These are phyloP conservation scores for Trichoderma gracile DNA, from an alignment of 2,329 filamentous ascomycete species.

Conservation along the genomic window DNA sequence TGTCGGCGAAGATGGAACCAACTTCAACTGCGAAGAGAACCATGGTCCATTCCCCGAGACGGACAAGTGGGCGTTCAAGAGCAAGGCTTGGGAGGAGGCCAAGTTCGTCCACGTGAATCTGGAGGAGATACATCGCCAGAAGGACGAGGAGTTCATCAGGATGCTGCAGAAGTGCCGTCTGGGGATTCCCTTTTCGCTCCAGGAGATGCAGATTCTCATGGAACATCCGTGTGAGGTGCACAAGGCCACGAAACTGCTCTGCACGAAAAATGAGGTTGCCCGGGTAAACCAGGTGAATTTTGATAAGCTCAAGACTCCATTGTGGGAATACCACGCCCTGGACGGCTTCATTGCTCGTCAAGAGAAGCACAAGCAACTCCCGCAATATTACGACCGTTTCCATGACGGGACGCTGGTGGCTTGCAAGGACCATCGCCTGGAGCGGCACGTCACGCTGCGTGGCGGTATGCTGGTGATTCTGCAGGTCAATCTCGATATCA, in stretches of 20 bases:
- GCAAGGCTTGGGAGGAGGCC: constrained; percentile 56
- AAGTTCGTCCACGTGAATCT: constrained; percentile 56
- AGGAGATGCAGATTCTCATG: constrained; percentile 14
- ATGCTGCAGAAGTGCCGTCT: constrained; percentile 24
- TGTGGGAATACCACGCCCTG: background rate
- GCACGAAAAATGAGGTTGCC: constrained; percentile 12
- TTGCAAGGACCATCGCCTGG: constrained; percentile 28
- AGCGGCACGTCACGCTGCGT: constrained; percentile 27
- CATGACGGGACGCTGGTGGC: constrained; percentile 26
- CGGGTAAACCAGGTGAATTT: background rate
- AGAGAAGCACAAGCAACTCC: background rate
- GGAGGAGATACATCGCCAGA: constrained; percentile 59
- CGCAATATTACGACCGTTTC: background rate
- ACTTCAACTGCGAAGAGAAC: constrained; percentile 12
- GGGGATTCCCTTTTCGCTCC: constrained; percentile 6
- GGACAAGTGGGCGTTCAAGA: constrained; percentile 65
- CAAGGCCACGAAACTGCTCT: constrained; percentile 20
- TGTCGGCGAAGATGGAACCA: constrained; percentile 28
- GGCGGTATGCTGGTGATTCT: constrained; percentile 32
- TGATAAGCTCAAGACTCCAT: constrained; percentile 9
- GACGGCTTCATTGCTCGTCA: constrained; percentile 8
- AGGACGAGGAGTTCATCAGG: constrained; percentile 40
- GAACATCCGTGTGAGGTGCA: constrained; percentile 17
- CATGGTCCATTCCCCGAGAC: constrained; percentile 36
- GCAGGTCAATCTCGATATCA: constrained; percentile 31